Evolutionary conservation across 1,284 basidiomycete genomes (phyloP).

Genomic region (Ustilago tritici): DNA sequence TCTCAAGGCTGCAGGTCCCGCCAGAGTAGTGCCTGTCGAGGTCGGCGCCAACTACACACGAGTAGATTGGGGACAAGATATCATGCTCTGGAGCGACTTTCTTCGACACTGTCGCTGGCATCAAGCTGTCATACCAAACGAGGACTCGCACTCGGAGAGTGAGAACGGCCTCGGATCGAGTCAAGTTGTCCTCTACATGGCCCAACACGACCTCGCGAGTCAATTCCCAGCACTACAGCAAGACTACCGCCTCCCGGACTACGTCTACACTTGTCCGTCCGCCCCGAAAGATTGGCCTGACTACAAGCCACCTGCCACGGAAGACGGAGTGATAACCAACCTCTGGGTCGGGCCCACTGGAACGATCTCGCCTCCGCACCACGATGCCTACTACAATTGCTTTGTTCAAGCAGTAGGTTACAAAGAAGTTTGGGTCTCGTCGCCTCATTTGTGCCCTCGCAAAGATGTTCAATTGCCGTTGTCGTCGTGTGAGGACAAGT

Average conservation of each 20-base stretch:
- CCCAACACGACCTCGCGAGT: conserved; percentile 85
- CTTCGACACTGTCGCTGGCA: conserved; percentile 74
- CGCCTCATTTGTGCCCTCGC: conserved; percentile 71
- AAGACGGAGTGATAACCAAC: conserved; percentile 78
- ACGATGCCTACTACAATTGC: conserved; percentile 93
- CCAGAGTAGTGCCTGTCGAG: conserved; percentile 89
- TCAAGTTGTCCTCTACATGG: conserved; percentile 80
- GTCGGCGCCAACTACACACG: conserved; percentile 85
- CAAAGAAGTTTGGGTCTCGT: conserved; percentile 93
- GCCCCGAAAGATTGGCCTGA: conserved; percentile 60
- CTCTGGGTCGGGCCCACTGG: conserved; percentile 87
- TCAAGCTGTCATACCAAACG: conserved; percentile 24
- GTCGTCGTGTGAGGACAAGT: too few species aligned
- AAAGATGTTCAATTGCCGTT: neutral
- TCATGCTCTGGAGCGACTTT: conserved; percentile 84
- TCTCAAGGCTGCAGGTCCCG: conserved; percentile 73
- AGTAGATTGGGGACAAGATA: conserved; percentile 82
- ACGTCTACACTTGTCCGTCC: conserved; percentile 79
- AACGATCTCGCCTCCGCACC: conserved; percentile 88
- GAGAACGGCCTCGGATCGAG: neutral
- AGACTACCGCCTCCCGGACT: conserved; percentile 86
- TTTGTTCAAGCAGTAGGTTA: conserved; percentile 88
- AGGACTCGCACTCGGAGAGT: neutral
- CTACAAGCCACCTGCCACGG: conserved; percentile 78
- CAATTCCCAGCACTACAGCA: conserved; percentile 83